A percentile compares a stretch with the other conserved stretches of the same genome.
Conservation (phyloP, 1,284 basidiomycete species). For the Ustilago cynodontis region DNA sequence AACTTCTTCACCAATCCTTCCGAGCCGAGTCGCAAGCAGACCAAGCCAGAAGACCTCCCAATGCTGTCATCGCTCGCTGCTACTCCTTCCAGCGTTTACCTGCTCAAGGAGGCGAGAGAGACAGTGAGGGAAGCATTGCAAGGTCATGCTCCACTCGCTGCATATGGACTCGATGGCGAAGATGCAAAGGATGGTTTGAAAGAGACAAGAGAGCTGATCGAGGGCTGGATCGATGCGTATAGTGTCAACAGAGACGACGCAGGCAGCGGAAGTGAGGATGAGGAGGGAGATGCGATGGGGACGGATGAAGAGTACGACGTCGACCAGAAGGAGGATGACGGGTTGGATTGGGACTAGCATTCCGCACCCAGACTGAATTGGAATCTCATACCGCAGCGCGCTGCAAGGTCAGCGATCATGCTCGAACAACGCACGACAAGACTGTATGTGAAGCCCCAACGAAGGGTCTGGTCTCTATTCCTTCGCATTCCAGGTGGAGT, state of each 20-base stretch:
- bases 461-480: not conserved
- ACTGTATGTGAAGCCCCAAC: not conserved
- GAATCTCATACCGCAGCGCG: not conserved
- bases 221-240: conserved; percentile 59
- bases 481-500: not conserved
- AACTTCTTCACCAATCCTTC: conserved; percentile 38
- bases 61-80: conserved; percentile 51
- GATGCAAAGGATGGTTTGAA: conserved; percentile 58
- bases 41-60: conserved; percentile 31
- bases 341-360: conserved; percentile 46
- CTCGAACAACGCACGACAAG: not conserved
- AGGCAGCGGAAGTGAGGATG: conserved; percentile 17
- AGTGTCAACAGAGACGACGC: conserved; percentile 31
- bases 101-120: conserved; percentile 40
- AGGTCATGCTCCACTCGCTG: conserved; percentile 50
- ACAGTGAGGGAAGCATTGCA: conserved; percentile 47
- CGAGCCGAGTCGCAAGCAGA: conserved; percentile 5
- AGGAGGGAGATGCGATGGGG: conserved; percentile 48
- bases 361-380: not conserved
- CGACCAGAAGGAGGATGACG: conserved; percentile 44
- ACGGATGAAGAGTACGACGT: conserved; percentile 62
- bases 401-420: not conserved
- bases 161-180: conserved; percentile 53
- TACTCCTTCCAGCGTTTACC: conserved; percentile 47
- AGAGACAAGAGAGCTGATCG: conserved; percentile 61